These are phyloP conservation scores for Arthromyces matolae DNA, from an alignment of 768 basidiomycete genomes.

Conservation along the genomic window DNA sequence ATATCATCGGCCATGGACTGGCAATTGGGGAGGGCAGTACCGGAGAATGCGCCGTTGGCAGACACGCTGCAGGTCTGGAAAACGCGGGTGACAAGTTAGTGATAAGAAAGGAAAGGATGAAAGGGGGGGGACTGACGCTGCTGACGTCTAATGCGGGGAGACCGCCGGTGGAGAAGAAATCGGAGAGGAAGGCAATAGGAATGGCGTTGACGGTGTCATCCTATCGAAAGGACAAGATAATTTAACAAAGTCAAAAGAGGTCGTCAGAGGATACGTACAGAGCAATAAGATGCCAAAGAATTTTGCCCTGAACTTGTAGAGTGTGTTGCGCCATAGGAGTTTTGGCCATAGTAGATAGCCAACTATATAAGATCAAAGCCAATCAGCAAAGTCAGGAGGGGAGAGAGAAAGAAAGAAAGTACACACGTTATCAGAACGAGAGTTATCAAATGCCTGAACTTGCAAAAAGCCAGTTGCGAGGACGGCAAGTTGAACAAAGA, in stretches of 20 bases:
- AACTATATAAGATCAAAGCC: conserved; percentile 20
- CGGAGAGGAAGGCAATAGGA: conserved; percentile 57
- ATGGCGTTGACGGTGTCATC: conserved; percentile 55
- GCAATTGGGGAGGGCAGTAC: conserved; percentile 54
- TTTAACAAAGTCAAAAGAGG: not conserved
- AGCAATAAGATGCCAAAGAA: conserved; percentile 46
- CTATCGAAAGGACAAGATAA: conserved; percentile 20
- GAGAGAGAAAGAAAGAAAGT: not conserved
- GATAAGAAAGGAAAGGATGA: not conserved
- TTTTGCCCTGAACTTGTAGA: conserved; percentile 37
- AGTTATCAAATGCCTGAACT: conserved; percentile 27
- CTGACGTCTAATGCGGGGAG: conserved; percentile 57
- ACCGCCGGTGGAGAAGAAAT: conserved; percentile 56
- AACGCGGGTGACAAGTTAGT: not conserved
- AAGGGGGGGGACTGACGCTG: conserved; percentile 47
- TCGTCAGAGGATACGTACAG: conserved; percentile 26
- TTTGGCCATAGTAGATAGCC: conserved; percentile 52
- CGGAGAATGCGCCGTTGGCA: conserved; percentile 43
- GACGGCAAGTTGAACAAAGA: not conserved
- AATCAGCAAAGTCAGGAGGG: not conserved
- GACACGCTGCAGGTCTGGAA: conserved; percentile 46
- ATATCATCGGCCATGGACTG: conserved; percentile 52
- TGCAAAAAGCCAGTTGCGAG: conserved; percentile 4
- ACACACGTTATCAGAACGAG: conserved; percentile 36
- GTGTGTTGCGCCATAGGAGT: conserved; percentile 54